Conservation (phyloP, 2,329 filamentous ascomycete species). For the Blastomyces silverae region DNA sequence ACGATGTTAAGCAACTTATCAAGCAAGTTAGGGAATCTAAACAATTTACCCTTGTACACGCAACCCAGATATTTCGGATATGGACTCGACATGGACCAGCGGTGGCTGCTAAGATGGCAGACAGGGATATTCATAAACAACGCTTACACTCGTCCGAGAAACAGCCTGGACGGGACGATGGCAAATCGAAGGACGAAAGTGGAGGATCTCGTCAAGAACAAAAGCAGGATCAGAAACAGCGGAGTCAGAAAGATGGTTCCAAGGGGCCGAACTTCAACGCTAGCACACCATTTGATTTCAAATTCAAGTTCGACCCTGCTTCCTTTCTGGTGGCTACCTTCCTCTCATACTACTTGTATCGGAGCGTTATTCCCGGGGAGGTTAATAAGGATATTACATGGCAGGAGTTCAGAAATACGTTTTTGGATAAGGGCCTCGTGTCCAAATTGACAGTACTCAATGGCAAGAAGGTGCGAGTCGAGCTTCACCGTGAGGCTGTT, state of each 20-base stretch:
- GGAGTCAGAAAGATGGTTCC: slow-evolving; percentile 26
- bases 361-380: slow-evolving; percentile 60
- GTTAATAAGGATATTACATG: slow-evolving; percentile 79
- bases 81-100: slow-evolving; percentile 52
- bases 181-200: slow-evolving; percentile 21
- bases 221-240: slow-evolving; percentile 31
- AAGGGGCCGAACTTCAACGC: slow-evolving; percentile 23
- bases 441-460: slow-evolving; percentile 83
- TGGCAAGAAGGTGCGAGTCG: slow-evolving; percentile 68
- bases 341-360: slow-evolving; percentile 57
- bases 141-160: slow-evolving; percentile 18
- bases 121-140: slow-evolving; percentile 22
- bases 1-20: slow-evolving; percentile 59
- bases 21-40: slow-evolving; percentile 47
- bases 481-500: slow-evolving; percentile 68
- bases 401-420: slow-evolving; percentile 91
- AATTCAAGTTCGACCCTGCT: slow-evolving; percentile 50
- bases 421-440: slow-evolving; percentile 91
- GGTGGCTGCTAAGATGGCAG: slow-evolving; percentile 36
- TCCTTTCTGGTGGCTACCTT: slow-evolving; percentile 54
- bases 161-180: slow-evolving; percentile 20
- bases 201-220: slow-evolving; percentile 18
- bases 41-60: slow-evolving; percentile 48
- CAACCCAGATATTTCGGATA: slow-evolving; percentile 55
- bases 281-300: slow-evolving; percentile 34